Percentiles rank a stretch among this genome's conserved stretches.
These are phyloP conservation scores for Juncus inflexus DNA, from an alignment of 176 grass and related monocot species.

Conservation along the genomic window DNA sequence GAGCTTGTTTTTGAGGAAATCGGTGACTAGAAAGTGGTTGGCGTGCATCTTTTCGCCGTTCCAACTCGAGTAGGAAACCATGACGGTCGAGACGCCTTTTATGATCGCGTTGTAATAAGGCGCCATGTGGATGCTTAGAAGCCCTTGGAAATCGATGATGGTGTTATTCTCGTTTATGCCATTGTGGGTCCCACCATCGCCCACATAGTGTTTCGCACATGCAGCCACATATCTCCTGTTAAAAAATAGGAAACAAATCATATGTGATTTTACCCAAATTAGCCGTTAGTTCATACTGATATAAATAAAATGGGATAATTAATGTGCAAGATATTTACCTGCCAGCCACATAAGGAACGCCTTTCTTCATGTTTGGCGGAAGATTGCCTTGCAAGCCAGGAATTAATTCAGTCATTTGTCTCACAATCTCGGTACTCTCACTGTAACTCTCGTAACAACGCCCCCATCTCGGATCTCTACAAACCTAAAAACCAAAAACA, in stretches of 20 bases:
- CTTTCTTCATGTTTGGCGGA: conserved; percentile 26
- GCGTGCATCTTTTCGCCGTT: conserved; percentile 36
- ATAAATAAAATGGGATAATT: conserved; percentile 7
- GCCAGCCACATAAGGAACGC: conserved; percentile 36
- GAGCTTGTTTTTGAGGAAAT: conserved; percentile 2
- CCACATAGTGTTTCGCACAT: conserved; percentile 22
- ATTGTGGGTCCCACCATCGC: conserved; percentile 24
- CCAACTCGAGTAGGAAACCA: conserved; percentile 34
- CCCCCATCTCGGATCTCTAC: conserved; percentile 39
- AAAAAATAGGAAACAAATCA: conserved; percentile 3
- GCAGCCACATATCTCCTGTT: conserved; percentile 20
- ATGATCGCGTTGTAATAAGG: conserved; percentile 27
- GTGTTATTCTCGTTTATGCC: conserved; percentile 12
- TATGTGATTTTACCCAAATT: not conserved
- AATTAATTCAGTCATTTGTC: conserved; percentile 27
- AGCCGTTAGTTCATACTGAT: not conserved
- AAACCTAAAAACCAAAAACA: conserved; percentile 26
- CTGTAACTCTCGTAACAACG: conserved; percentile 33
- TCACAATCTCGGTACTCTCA: conserved; percentile 26
- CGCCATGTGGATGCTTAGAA: conserved; percentile 22
- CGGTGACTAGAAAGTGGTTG: conserved; percentile 4
- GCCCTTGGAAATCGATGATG: conserved; percentile 7
- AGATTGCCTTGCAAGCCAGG: conserved; percentile 17
- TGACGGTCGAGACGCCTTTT: conserved; percentile 28
- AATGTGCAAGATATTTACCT: conserved; percentile 12